Conservation (phyloP, 306 rosid genomes). For the Rosa chinensis region DNA sequence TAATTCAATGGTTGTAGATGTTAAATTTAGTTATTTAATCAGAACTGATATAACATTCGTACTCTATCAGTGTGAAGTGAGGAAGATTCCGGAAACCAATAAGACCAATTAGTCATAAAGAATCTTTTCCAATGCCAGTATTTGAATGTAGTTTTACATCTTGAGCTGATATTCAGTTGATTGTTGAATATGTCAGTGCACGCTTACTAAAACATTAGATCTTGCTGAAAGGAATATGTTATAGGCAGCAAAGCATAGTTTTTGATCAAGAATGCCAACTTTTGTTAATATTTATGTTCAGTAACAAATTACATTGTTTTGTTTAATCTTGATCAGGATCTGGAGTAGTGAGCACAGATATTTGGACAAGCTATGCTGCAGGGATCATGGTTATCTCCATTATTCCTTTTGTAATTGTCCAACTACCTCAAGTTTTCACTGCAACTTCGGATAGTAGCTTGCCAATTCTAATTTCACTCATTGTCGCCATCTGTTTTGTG, state of each 20-base stretch:
- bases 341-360: conserved; percentile 22
- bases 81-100: background rate
- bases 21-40: background rate
- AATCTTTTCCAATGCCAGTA: conserved; percentile 1
- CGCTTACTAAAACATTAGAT: background rate
- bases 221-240: background rate
- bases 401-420: conserved; percentile 17
- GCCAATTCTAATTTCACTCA: conserved; percentile 14
- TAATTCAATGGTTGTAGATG: too few species aligned
- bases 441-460: conserved; percentile 11
- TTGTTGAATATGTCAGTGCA: background rate
- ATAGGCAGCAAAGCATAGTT: background rate
- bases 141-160: background rate
- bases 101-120: background rate
- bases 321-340: conserved; percentile 1
- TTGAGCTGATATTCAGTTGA: background rate
- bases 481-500: conserved; percentile 8
- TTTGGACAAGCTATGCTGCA: conserved; percentile 27
- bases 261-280: background rate
- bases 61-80: background rate
- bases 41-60: background rate
- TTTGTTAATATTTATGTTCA: background rate
- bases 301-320: background rate
- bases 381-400: conserved; percentile 15
- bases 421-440: conserved; percentile 13